Base-by-base conservation (phyloP, 257 asterid species). In the Gardenia jasminoides region DNA sequence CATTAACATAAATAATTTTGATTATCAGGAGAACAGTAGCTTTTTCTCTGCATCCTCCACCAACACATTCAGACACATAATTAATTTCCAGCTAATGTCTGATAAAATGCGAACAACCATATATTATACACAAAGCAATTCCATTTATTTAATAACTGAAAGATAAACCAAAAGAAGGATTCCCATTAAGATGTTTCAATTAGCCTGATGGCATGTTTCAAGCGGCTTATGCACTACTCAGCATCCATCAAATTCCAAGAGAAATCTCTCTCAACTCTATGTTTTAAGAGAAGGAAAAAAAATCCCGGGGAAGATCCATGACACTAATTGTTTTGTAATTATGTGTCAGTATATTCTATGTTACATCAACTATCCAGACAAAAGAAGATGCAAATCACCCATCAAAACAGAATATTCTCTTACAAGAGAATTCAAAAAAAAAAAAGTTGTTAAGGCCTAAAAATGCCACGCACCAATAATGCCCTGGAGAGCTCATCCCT, bases 401-500 rank as follows among this genome's bases (percentile, higher is more conserved):
- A 59, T 36, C 68, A 17, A 50, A 54, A 46, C 10, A 54, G 20
- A 58, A 47, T 26, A 36, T 64, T 41, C 22, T 10, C 16, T n/a
- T 2, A 43, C 8, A 72, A 68, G 54, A n/a, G n/a, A 70, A 58
- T 77, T 72, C 58, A 66, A 22, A 61, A 72, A 39, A 61, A 72
- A 39, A 20, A 70, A 36, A 64, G 33, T 10, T 48, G 39, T 31
- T 6, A 64, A 71, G 52, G 83, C 67, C 61, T 15, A 70, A 75
- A 78, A 72, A 30, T 84, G 77, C 67, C 43, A 82, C 96, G 82
- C 86, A 96, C 99, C 99, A 90, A 90, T 81, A 96, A 88, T 78
- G 96, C 97, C 87, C 83, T 85, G 75, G 99, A 91, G 71, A 93
- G 96, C 83, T 91, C 94, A 85, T 85, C 97, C 79, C 84, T 92